Evolutionary conservation across 441 rosid genomes (phyloP).

Genomic region (Melianthus villosus): DNA sequence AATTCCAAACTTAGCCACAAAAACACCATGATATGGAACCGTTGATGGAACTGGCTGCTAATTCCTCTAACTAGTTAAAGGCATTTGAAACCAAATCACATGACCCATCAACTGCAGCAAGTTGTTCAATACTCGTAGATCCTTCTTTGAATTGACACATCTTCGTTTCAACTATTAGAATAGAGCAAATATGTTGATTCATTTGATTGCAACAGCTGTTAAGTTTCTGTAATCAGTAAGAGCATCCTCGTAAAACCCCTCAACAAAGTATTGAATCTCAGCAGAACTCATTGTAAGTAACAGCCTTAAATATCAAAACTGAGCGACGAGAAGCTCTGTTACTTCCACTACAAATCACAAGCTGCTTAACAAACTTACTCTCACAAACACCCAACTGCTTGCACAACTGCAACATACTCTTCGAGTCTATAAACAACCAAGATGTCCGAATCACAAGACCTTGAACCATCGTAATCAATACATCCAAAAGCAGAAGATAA

Average conservation of each 20-base stretch:
- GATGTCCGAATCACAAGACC: slow-evolving; percentile 59
- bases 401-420: slow-evolving; percentile 87
- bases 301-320: too few relatives aligned
- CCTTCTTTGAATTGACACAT: slow-evolving; percentile 77
- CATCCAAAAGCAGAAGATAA: too few relatives aligned
- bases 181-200: slow-evolving; percentile 48
- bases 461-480: slow-evolving; percentile 87
- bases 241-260: slow-evolving; percentile 43
- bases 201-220: slow-evolving; percentile 34
- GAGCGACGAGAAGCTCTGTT: too few relatives aligned
- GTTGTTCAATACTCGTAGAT: slow-evolving; percentile 51
- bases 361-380: too few relatives aligned
- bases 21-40: too few relatives aligned
- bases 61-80: too few relatives aligned
- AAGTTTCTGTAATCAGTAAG: slow-evolving; percentile 35
- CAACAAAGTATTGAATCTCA: slow-evolving; percentile 33
- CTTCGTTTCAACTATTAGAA: slow-evolving; percentile 72
- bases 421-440: slow-evolving; percentile 67
- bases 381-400: slow-evolving; percentile 55
- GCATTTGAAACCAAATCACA: slow-evolving; percentile 51
- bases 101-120: slow-evolving; percentile 72
- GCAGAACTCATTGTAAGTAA: slow-evolving; percentile 18
- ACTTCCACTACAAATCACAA: too few relatives aligned
- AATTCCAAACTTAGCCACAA: too few relatives aligned
- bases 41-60: too few relatives aligned